These are phyloP conservation scores for Talaromyces sp. DNA, from an alignment of 2,329 filamentous ascomycete species.

Conservation along the genomic window DNA sequence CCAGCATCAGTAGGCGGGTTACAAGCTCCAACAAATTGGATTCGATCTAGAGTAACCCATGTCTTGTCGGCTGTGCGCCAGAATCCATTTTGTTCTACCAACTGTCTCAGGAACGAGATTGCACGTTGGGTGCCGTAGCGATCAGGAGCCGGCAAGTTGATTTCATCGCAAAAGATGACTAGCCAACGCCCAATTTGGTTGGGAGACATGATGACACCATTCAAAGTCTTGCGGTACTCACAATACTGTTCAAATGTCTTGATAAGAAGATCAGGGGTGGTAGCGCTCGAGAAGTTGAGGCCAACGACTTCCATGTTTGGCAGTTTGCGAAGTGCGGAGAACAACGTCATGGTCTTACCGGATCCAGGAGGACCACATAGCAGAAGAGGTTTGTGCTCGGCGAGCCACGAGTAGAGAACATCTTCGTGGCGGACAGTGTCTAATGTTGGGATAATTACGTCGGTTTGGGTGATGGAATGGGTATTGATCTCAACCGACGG, in stretches of 20 bases:
- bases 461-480: conserved; percentile 94
- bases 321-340: conserved; percentile 92
- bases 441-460: conserved; percentile 95
- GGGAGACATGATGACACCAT: conserved; percentile 90
- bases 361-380: conserved; percentile 97
- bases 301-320: conserved; percentile 99
- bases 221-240: conserved; percentile 98
- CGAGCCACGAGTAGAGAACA: conserved; percentile 98
- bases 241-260: conserved; percentile 99
- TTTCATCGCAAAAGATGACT: conserved; percentile 98
- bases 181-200: conserved; percentile 97
- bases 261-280: conserved; percentile 92
- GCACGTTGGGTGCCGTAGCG: conserved; percentile 96
- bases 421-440: conserved; percentile 98
- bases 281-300: conserved; percentile 98
- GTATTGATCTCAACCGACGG: conserved; percentile 95
- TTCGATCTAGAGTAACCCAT: conserved; percentile 95
- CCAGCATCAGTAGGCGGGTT: conserved; percentile 97
- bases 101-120: conserved; percentile 93
- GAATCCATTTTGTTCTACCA: conserved; percentile 98
- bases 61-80: conserved; percentile 97
- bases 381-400: conserved; percentile 93
- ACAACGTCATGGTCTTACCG: conserved; percentile 99
- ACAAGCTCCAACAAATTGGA: conserved; percentile 97
- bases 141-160: conserved; percentile 96